Percentiles rank a stretch among this genome's conserved stretches.
Evolutionary conservation across 352 stramenopile species (phyloP).

Genomic region (Phytopythium helicoides): DNA sequence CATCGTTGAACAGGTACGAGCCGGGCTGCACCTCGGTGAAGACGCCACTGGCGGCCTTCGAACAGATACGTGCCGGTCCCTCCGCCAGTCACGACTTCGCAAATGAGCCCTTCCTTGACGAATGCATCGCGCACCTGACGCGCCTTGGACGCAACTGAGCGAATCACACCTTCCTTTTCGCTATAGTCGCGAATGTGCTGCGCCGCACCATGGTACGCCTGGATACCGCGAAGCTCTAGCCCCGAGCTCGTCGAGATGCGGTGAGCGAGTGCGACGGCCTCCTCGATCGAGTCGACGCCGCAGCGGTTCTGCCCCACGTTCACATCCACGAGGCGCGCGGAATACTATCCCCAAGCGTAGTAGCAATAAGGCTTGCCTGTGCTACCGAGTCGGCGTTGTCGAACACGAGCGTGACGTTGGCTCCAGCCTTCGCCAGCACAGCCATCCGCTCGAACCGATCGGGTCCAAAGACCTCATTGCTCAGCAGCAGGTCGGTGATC

Average conservation of each 20-base stretch:
- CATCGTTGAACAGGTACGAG: conserved; percentile 79
- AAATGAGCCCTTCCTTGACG: conserved; percentile 25
- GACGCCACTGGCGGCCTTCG: conserved; percentile 51
- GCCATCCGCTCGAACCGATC: conserved; percentile 56
- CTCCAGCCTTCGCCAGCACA: conserved; percentile 24
- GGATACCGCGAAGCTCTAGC: conserved; percentile 51
- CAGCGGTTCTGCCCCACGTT: conserved; percentile 78
- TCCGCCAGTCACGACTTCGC: conserved; percentile 64
- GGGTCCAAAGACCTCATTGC: conserved; percentile 58
- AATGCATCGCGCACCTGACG: conserved; percentile 39
- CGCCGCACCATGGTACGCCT: conserved; percentile 69
- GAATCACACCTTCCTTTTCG: conserved; percentile 50
- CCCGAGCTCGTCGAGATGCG: conserved; percentile 19
- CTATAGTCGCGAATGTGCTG: conserved; percentile 66
- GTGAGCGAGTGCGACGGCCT: conserved; percentile 38
- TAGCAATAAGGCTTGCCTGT: conserved; percentile 33
- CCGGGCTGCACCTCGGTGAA: conserved; percentile 80
- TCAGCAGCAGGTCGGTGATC: conserved; percentile 55
- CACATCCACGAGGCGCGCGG: conserved; percentile 58
- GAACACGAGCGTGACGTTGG: conserved; percentile 59
- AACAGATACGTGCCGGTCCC: conserved; percentile 68
- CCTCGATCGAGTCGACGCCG: conserved; percentile 50
- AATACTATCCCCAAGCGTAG: conserved; percentile 29
- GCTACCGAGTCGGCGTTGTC: conserved; percentile 42
- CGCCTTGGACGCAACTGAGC: conserved; percentile 35